Base-by-base conservation (phyloP, 106 monocot genomes). In the Dioscorea dumetorum region DNA sequence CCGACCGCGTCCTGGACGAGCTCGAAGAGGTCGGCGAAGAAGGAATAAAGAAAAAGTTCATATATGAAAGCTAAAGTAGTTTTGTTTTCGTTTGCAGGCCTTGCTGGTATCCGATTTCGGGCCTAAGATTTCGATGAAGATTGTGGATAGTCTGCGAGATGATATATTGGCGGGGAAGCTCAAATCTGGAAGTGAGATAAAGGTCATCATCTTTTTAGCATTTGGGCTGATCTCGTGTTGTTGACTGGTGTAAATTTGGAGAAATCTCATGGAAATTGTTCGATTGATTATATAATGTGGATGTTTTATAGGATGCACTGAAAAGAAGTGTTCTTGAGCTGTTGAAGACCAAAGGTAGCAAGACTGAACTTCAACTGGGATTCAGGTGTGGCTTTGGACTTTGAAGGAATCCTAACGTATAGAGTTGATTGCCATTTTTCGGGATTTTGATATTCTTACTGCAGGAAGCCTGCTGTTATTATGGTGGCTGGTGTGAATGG, bases 401-500 rank as follows among this genome's bases (percentile, higher is more conserved):
- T 14, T 41, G 41, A 10, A 41, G 41, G 41, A 2, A 41, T 41
- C 3, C 41, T 41, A 41, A 41, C 41, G 2, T 41, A 6, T 41
- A 41, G 41, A 41, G 41, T 16, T 33, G 24, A 34, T 62, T 16
- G 64, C 34, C 11, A 22, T 57, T 50, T 18, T 64, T 67, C 52
- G 17, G 19, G 49, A 23, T 34, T 75, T 67, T 67, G 50, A 70
- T 74, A 14, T 35, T 48, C 21, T 49, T 51, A 31, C 75, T 12
- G 24, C 83, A 95, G 95, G 74, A 95, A 95, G 61, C 95, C 95
- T 22, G 95, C 95, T 21, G 95, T 95, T 23, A 77, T 95, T 65
- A 91, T 95, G 91, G 72, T 95, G 62, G 95, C 88, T 75, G 95
- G 95, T 58, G 95, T 95, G 21, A 95, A 95, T 86, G 95, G 95